Conservation (phyloP, 2,329 filamentous ascomycete genomes). For the Moelleriella libera region DNA sequence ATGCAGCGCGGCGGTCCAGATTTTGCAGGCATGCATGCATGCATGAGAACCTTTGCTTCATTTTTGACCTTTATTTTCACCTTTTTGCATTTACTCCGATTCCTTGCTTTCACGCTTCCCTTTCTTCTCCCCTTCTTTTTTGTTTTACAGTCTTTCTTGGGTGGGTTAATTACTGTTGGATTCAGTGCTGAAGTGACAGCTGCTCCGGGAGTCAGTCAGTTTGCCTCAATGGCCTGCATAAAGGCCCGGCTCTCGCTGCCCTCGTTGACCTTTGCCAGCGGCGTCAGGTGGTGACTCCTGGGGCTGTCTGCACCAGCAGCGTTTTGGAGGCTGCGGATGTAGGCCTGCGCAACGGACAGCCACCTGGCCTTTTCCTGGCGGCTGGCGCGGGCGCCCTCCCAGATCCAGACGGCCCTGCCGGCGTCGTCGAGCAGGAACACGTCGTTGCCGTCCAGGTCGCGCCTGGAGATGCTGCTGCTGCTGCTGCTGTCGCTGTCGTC, state of each 20-base stretch:
- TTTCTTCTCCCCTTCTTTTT: too few relatives aligned
- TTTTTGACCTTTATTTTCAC: too few relatives aligned
- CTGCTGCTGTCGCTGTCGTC: constrained; percentile 21
- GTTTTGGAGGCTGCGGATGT: constrained; percentile 28
- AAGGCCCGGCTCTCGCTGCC: constrained; percentile 42
- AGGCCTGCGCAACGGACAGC: constrained; percentile 44
- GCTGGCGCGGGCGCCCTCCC: constrained; percentile 48
- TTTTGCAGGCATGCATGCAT: too few relatives aligned
- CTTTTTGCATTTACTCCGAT: too few relatives aligned
- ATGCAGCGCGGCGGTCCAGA: too few relatives aligned
- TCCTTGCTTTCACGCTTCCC: too few relatives aligned
- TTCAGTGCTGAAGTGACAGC: too few relatives aligned
- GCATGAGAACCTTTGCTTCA: too few relatives aligned
- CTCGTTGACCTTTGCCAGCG: constrained; percentile 42
- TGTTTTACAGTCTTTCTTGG: too few relatives aligned
- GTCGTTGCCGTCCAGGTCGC: constrained; percentile 42
- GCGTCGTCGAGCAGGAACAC: constrained; percentile 48
- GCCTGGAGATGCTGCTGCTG: constrained; percentile 19
- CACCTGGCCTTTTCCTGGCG: constrained; percentile 43
- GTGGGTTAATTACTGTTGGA: too few relatives aligned
- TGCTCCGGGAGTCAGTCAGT: background rate
- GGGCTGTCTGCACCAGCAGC: constrained; percentile 1
- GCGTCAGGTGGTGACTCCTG: constrained; percentile 24
- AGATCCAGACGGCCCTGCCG: constrained; percentile 48
- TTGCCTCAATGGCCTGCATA: constrained; percentile 25